phyloP scores from a whole-genome alignment of 1,139 yeast genomes.

The Zygosaccharomyces pseudobailii region DNA sequence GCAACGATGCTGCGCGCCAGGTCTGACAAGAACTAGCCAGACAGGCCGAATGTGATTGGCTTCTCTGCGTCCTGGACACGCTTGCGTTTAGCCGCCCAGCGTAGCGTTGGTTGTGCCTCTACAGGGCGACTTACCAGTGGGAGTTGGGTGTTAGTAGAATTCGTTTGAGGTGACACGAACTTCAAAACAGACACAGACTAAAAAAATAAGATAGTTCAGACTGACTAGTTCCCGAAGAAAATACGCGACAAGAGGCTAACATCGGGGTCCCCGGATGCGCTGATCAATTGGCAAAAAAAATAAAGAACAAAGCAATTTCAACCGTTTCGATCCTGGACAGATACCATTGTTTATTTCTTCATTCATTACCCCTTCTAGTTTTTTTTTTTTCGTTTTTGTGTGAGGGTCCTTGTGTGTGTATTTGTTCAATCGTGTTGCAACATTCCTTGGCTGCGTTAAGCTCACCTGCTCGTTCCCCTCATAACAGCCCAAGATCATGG shows the following conservation, averaged over 20 bases:
- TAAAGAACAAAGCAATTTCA: background rate
- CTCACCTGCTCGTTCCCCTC: background rate
- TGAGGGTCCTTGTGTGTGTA: background rate
- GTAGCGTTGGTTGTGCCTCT: no score
- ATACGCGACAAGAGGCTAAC: background rate
- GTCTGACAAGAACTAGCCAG: no score
- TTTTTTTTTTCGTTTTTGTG: no score
- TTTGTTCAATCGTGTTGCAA: background rate
- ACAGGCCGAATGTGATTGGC: no score
- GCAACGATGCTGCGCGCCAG: background rate
- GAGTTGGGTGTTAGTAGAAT: no score
- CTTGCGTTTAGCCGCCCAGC: no score
- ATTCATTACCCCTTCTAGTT: background rate
- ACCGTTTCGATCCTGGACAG: background rate
- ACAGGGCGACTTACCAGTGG: no score
- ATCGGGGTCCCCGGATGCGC: conserved; percentile 3
- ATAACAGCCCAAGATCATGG: background rate
- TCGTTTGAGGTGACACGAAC: no score
- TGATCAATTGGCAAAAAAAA: background rate
- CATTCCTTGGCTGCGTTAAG: background rate
- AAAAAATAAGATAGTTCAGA: no score
- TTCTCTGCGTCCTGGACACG: no score
- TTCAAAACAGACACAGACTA: no score
- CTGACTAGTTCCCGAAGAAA: background rate
- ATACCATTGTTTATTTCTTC: background rate